Evolutionary conservation across 345 rosid genomes (phyloP), one percentile per base, ranked within the genome.

Genomic region (Citrus sp.): DNA sequence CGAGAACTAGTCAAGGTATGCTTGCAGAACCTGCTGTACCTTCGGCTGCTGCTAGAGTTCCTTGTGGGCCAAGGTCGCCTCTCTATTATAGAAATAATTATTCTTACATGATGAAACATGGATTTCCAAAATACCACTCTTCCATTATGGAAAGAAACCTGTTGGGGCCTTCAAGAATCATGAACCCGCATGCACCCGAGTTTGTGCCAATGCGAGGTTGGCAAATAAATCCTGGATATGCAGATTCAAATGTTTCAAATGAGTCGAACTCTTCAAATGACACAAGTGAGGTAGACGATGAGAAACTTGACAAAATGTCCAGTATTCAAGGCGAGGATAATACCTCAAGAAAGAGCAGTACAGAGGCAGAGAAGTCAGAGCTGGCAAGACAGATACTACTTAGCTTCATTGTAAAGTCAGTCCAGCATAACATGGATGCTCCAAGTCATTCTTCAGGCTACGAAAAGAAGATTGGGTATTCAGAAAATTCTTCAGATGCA

Each of bases 171-270:
- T 77, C 85, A 42, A 84, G 82, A 68, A 82, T 78, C 77, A 86
- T 87, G 92, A 93, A 92, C 72, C 91, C 97, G 30, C 87, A 86
- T 72, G 89, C 91, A 46, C 92, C 90, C 2, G 94, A 81, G 82
- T 89, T 87, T 61, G 85, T 92, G 9, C 93, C 93, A 3, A 80
- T 78, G 84, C 90, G 82, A 84, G 30, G 77, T 51, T 80, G 87
- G 86, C 84, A 85, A 77, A 78, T 80, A 56, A 81, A 66, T 72
- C 51, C 79, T 19, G 82, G 74, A 78, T 80, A 74, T 64, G 77
- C 69, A 14, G 84, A 74, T 78, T 76, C 82, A 12, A 30, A 30
- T 30, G 32, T 30, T 30, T 30, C 32, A 30, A 65, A 74, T 3
- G 87, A 77, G 66, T 60, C 58, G 12, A 77, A 76, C 73, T 64